A percentile compares a stretch with the other conserved stretches of the same genome.
Conservation (phyloP, 768 basidiomycete genomes). For the Suillus variegatus region DNA sequence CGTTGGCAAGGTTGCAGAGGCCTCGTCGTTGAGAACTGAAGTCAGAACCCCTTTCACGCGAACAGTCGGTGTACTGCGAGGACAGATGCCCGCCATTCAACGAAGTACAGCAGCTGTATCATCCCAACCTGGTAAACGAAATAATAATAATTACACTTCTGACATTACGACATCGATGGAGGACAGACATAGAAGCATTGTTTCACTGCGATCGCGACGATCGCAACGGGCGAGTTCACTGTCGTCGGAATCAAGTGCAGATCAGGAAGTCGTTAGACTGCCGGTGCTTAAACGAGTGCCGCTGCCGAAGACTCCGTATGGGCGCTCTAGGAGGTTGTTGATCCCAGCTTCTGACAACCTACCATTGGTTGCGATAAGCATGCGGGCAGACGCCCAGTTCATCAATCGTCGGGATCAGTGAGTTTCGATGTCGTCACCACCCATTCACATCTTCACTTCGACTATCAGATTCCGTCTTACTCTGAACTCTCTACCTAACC, state of each 20-base stretch:
- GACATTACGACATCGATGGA: too few species aligned
- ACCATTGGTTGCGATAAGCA: constrained; percentile 45
- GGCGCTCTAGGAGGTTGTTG: constrained; percentile 34
- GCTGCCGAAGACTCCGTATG: constrained; percentile 34
- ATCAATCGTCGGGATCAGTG: constrained; percentile 36
- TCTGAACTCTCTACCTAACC: constrained; percentile 39
- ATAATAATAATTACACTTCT: neutral
- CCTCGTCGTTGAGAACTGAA: neutral
- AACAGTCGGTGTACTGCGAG: neutral
- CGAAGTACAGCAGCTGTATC: neutral
- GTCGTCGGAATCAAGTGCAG: constrained; percentile 2
- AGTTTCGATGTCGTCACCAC: constrained; percentile 12
- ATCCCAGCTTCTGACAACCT: constrained; percentile 27
- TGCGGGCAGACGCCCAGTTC: constrained; percentile 48
- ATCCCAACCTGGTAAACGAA: neutral
- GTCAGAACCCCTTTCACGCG: neutral
- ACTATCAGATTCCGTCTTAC: constrained; percentile 36
- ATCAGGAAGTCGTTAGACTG: neutral
- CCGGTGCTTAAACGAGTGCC: constrained; percentile 25
- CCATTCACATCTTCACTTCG: constrained; percentile 15
- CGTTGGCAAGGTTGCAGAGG: neutral
- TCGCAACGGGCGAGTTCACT: neutral
- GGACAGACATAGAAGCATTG: neutral
- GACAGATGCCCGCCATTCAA: neutral
- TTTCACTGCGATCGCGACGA: neutral